A percentile compares a stretch with the other conserved stretches of the same genome.
phyloP scores from a whole-genome alignment of 2,329 filamentous ascomycete genomes.

The Alternaria arborescens region DNA sequence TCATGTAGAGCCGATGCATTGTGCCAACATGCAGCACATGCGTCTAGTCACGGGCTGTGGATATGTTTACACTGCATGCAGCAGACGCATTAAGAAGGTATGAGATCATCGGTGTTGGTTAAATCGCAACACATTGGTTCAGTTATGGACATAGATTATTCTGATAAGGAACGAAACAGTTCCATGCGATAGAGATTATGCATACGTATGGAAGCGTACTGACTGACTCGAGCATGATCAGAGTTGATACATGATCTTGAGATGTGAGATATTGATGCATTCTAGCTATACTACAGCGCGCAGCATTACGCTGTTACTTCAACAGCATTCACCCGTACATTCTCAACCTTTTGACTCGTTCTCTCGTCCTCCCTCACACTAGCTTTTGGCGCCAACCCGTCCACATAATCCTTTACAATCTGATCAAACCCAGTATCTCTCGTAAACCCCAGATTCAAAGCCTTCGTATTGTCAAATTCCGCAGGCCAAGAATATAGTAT shows the following conservation, averaged over 20 bases:
- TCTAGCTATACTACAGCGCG: background rate
- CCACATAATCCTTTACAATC: slow-evolving; percentile 51
- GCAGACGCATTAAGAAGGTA: background rate
- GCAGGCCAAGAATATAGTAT: slow-evolving; percentile 64
- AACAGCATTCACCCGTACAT: background rate
- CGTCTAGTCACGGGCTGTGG: background rate
- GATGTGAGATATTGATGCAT: background rate
- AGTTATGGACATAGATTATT: background rate
- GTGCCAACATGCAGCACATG: background rate
- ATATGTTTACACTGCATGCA: background rate
- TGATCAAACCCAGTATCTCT: slow-evolving; percentile 54
- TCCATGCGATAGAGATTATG: background rate
- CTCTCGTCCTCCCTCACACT: background rate
- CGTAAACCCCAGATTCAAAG: slow-evolving; percentile 59
- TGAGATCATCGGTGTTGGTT: background rate
- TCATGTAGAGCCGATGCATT: background rate
- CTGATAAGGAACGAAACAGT: background rate
- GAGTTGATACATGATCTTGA: accelerated
- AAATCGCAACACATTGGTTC: background rate
- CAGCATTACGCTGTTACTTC: background rate
- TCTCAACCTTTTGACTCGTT: background rate
- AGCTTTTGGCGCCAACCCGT: background rate
- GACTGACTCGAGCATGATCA: background rate
- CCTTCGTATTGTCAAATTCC: slow-evolving; percentile 62
- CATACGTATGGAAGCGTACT: background rate